Evolutionary conservation across 371 early-diverging fungal genomes (phyloP).

Genomic region (Mucor lusitanicus): DNA sequence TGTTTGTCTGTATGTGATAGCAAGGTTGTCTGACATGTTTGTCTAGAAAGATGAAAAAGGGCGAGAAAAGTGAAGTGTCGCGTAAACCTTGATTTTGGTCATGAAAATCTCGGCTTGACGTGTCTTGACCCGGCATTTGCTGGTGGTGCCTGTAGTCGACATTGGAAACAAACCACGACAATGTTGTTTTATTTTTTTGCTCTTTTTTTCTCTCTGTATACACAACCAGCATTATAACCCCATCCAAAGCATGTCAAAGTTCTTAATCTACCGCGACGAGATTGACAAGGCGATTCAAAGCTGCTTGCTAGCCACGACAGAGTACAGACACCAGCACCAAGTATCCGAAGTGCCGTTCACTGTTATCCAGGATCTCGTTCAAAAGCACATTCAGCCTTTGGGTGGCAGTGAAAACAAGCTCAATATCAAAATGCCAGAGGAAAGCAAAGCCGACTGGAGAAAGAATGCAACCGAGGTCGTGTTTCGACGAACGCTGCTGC

Average conservation of each 20-base stretch:
- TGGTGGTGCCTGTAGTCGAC: no score
- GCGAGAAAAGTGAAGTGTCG: no score
- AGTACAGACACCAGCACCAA: slow-evolving; percentile 5
- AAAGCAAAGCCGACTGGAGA: slow-evolving; percentile 41
- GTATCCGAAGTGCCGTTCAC: slow-evolving; percentile 3
- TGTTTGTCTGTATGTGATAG: no score
- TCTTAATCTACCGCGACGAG: slow-evolving; percentile 15
- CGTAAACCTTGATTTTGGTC: no score
- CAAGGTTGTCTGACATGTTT: no score
- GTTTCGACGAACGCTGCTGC: slow-evolving; percentile 30
- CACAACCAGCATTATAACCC: no score
- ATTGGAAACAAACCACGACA: no score
- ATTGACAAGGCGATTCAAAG: slow-evolving; percentile 12
- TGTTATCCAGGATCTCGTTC: slow-evolving; percentile 20
- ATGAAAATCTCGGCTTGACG: no score
- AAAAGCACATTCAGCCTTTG: slow-evolving; percentile 23
- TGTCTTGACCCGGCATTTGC: no score
- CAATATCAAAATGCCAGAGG: slow-evolving; percentile 5
- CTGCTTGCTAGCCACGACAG: slow-evolving; percentile 9
- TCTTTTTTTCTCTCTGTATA: no score
- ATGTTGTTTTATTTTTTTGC: no score
- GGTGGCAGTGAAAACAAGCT: slow-evolving; percentile 24
- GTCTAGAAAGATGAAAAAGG: no score
- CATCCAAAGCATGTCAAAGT: slow-evolving; percentile 22
- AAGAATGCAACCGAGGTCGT: slow-evolving; percentile 40